Base-by-base conservation (phyloP, 345 rosid species). In the Corymbia maculata region DNA sequence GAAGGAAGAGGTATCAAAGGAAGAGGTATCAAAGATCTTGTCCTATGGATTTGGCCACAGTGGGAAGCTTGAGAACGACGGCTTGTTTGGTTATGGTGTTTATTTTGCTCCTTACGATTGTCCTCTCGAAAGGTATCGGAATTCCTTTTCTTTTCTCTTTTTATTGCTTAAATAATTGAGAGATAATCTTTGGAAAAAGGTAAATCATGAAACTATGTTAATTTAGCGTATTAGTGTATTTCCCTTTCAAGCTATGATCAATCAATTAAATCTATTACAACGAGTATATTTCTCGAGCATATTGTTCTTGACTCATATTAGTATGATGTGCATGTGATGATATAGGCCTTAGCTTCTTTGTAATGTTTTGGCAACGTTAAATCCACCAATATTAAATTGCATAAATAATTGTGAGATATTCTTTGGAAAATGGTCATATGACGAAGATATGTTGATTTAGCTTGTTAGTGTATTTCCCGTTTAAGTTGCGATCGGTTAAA, bases 101-200 rank as follows among this genome's bases (percentile, higher is more conserved):
- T 93, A 94, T 91, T 92, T 96, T 68, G 91, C 92, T 6, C 97
- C 99, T 0, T 95, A 93, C 87, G 89, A 94, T 90, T 91, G 92
- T 79, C 95, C 97, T 52, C 86, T 94, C 19, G 96, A 94, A 53
- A 92, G 99, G 99, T 96, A 88, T 88, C 84, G 26, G 11, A 15
- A 50, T 26, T 66, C 53, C 12, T 36, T 79, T 87, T 11, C 51
- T 3, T 30, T 51, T 87, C 15, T 44, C 32, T 36, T 51, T 51
- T 36, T 14, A 36, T 70, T 70, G 80, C 13, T 24, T 17, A 32
- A 70, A 36, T 19, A 70, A 9, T 4, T 36, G 45, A 32, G 13
- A 19, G 6, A 36, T 36, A 36, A 6, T 70, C 7, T 70, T 36
- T 70, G 47, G 11, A 36, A 70, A 70, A 70, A 32, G 45, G 45